phyloP scores from a whole-genome alignment of 179 eudicot species.

The Spinacia oleracea region DNA sequence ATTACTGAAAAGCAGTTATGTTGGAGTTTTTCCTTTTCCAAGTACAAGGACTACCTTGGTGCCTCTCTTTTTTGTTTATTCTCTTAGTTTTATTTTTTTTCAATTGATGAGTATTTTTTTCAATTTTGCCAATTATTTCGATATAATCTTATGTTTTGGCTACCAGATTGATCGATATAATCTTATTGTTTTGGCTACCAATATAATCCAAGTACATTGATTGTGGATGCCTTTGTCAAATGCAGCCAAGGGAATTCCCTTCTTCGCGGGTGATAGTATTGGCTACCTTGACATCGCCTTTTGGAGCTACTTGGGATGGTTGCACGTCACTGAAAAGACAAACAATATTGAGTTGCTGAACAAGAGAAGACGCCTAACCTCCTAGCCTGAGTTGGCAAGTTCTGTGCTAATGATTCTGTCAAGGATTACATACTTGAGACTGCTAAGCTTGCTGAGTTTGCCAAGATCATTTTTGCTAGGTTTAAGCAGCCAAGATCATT shows the following conservation, averaged over 20 bases:
- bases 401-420: constrained; percentile 34
- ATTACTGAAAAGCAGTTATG: constrained; percentile 1
- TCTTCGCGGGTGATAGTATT: constrained; percentile 38
- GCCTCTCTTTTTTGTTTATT: too few relatives aligned
- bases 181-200: too few relatives aligned
- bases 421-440: constrained; percentile 38
- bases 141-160: too few relatives aligned
- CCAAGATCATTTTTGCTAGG: constrained; percentile 22
- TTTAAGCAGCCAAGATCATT: constrained; percentile 20
- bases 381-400: constrained; percentile 32
- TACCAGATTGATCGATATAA: too few relatives aligned
- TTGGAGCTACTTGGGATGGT: too few relatives aligned
- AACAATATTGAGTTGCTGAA: constrained; percentile 28
- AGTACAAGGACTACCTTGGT: constrained; percentile 13
- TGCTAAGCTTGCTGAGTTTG: constrained; percentile 38
- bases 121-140: too few relatives aligned
- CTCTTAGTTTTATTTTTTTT: too few relatives aligned
- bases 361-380: constrained; percentile 24
- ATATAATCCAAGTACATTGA: too few relatives aligned
- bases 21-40: neutral
- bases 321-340: too few relatives aligned
- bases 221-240: constrained; percentile 10
- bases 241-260: constrained; percentile 42
- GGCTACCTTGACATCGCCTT: too few relatives aligned
- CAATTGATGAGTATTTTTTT: too few relatives aligned